Evolutionary conservation across 1,284 basidiomycete genomes (phyloP).

Genomic region (Ceraceosorus bombacis): DNA sequence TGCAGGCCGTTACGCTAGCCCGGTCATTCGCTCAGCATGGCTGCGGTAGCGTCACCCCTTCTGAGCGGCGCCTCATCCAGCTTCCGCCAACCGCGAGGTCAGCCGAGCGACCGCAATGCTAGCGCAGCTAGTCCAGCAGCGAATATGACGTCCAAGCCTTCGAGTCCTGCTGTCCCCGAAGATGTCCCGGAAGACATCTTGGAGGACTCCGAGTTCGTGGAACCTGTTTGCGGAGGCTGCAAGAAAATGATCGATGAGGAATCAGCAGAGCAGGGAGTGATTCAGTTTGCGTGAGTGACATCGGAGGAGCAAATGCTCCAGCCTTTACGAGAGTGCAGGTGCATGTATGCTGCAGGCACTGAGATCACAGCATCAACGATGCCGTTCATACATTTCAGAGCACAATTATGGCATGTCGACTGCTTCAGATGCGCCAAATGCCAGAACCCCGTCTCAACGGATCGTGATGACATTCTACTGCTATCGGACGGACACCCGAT

Average conservation of each 20-base stretch:
- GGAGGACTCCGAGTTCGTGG: constrained; percentile 20
- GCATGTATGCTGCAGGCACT: not conserved
- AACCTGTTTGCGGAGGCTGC: constrained; percentile 40
- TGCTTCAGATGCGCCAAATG: constrained; percentile 48
- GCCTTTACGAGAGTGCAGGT: not conserved
- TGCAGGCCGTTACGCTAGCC: not conserved
- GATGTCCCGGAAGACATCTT: not conserved
- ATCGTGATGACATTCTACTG: constrained; percentile 80
- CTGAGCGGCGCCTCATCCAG: not conserved
- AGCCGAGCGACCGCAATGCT: not conserved
- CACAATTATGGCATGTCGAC: constrained; percentile 40
- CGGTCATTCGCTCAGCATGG: not conserved
- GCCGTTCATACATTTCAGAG: constrained; percentile 6
- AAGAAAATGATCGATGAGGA: constrained; percentile 33
- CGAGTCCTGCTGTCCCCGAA: not conserved
- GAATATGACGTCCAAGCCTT: not conserved
- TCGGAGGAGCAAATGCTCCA: not conserved
- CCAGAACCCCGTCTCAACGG: constrained; percentile 59
- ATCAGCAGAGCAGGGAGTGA: constrained; percentile 35
- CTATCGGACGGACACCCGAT: constrained; percentile 95
- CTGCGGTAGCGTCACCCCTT: not conserved
- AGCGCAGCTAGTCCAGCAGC: not conserved
- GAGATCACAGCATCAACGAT: not conserved
- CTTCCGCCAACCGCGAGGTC: not conserved
- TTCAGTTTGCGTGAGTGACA: constrained; percentile 30